Evolutionary conservation across 768 basidiomycete genomes (phyloP).

Genomic region (Trametes cinnabarina): DNA sequence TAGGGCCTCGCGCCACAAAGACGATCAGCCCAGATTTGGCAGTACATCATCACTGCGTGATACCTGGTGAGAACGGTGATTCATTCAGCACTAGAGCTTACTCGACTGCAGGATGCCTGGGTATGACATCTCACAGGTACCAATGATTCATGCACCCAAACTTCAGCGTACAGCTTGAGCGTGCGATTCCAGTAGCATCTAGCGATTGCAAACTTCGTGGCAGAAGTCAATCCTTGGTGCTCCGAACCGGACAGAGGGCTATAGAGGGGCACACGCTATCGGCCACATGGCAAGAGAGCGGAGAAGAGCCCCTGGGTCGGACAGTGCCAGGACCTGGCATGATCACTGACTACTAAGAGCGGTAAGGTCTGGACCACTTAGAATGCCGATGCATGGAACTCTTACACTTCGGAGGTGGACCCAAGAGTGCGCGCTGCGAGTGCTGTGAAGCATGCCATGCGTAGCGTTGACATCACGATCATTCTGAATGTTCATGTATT

Average conservation of each 20-base stretch:
- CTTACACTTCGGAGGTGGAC: not conserved
- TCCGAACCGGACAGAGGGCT: not conserved
- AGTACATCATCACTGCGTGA: not conserved
- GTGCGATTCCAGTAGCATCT: not conserved
- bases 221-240: not conserved
- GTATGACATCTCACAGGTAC: not conserved
- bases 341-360: not conserved
- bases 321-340: not conserved
- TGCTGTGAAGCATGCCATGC: not conserved
- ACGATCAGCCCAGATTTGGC: conserved; percentile 11
- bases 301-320: not conserved
- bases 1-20: conserved; percentile 7
- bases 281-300: conserved; percentile 4
- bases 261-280: no score
- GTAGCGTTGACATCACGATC: no score
- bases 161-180: not conserved
- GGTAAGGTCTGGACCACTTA: not conserved
- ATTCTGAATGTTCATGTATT: no score
- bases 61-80: not conserved
- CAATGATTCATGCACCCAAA: not conserved
- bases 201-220: not conserved
- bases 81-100: not conserved
- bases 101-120: not conserved
- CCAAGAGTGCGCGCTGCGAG: not conserved
- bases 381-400: conserved; percentile 8